Base-by-base conservation (phyloP, 2,329 filamentous ascomycete species). In the Alternaria incomplexa region DNA sequence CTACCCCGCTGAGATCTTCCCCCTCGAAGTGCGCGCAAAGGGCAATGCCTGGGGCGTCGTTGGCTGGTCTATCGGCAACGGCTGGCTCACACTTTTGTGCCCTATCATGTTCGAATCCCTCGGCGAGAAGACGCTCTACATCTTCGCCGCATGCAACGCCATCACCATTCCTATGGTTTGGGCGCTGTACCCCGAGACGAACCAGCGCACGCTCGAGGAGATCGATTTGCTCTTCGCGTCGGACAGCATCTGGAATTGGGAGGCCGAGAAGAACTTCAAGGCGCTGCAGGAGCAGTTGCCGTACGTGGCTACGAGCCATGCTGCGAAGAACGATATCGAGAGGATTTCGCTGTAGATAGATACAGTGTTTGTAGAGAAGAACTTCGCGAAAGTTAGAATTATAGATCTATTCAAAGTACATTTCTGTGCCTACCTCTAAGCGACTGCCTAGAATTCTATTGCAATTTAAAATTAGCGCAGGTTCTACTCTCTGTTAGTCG, bases 21-120 rank as follows among this genome's bases (percentile, higher is more conserved):
- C 91, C 0, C 79, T 92, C 0, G 86, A 90, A 63, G 85, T 92
- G 0, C 86, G 91, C 22, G 91, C 91, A 1, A 90, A 90, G 69
- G 91, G 91, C 6, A 93, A 93, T 63, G 90, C 91, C 1, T 93
- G 88, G 86, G 90, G 91, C 20, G 90, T 93, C 0, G 86, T 92
- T 0, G 91, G 91, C 0, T 93, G 91, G 91, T 87, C 85, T 13
- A 91, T 93, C 54, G 91, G 91, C 0, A 92, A 92, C 67, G 90
- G 90, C 15, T 91, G 89, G 88, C 77, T 86, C 4, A 77, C 79
- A 0, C 70, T 83, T 1, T 73, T 82, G 2, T 79, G 76, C n/a
- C 80, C 80, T 0, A 73, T 80, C 55, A 77, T 76, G 72, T 90
- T 92, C 73, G 79, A 83, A 59, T 81, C 83, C 6, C 87, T 93